Base-by-base conservation (phyloP, 2,329 filamentous ascomycete species). In the Claviceps paspali region DNA sequence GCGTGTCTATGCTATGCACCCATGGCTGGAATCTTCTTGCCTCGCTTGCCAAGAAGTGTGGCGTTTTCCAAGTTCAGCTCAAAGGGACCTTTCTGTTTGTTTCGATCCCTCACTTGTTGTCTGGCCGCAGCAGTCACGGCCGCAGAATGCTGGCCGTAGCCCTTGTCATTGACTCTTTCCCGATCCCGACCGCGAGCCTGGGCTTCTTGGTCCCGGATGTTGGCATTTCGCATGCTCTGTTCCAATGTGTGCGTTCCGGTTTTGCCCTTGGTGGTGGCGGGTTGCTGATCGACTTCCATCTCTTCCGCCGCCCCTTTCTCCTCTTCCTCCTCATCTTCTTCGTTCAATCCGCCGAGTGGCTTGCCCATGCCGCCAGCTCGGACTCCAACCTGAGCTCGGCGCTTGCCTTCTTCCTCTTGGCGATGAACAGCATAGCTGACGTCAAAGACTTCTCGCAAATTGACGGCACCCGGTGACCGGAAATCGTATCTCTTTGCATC, bases 391-490 rank as follows among this genome's bases (percentile, higher is more conserved):
- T 92, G 83, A 59, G 92, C 93, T 45, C 85, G 76, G 38, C 86
- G 78, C 63, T 95, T 96, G 50, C 76, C 79, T 59, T 96, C 91
- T 55, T 98, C 91, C 59, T 96, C 91, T 58, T 96, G 86, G 33
- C 91, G 71, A 55, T 96, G 91, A 7, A 98, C 91, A 7, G 91
- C 88, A 52, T 98, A 98, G n/a, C 85, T 81, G 34, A 98, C 88
- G 52, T 98, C 91, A 47, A 98, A 98, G 2, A 96, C 87, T 59
- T 98, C 91, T 41, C 91, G 84, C 10, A 98, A 66, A 54, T 96
- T 96, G 59, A 98, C 80, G 2, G 85, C 87, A 35, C 87, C 91
- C 0, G 91, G 91, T 0, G 87, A 96, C 40, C 91, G 76, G 76
- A 96, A 98, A 57, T 98, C 91, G 61, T 80, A 77, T 14, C 83